phyloP scores from a whole-genome alignment of 2,329 filamentous ascomycete genomes.

The Thelonectria discophora region DNA sequence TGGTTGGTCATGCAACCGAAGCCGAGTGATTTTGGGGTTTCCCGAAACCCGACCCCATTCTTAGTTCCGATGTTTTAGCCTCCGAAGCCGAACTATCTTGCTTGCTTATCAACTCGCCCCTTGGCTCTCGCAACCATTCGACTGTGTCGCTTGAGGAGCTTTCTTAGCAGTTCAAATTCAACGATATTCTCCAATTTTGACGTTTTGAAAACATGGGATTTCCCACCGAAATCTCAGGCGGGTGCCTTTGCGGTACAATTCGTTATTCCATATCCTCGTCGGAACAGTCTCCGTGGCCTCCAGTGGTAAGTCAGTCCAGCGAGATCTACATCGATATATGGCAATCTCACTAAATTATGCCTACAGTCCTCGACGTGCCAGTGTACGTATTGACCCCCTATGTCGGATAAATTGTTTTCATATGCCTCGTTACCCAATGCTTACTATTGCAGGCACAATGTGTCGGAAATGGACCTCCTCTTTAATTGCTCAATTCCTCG shows the following conservation, averaged over 20 bases:
- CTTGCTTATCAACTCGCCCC: too few relatives aligned
- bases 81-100: background rate
- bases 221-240: conserved; percentile 17
- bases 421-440: background rate
- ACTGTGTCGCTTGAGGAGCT: too few relatives aligned
- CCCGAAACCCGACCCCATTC: background rate
- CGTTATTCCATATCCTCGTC: conserved; percentile 21
- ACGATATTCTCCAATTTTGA: too few relatives aligned
- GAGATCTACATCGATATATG: background rate
- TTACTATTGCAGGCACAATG: conserved; percentile 23
- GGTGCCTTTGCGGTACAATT: conserved; percentile 25
- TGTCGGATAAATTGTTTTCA: background rate
- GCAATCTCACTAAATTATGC: background rate
- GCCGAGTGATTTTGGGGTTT: background rate
- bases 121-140: too few relatives aligned
- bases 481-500: conserved; percentile 25
- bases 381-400: background rate
- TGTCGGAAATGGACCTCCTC: conserved; percentile 32
- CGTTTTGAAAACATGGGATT: background rate
- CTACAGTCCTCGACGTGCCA: conserved; percentile 27
- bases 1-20: background rate
- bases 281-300: conserved; percentile 14
- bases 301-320: conserved; percentile 16
- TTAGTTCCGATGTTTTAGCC: background rate
- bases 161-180: too few relatives aligned